phyloP scores from a whole-genome alignment of 2,329 filamentous ascomycete genomes.

The Sordariomycetes sp. region DNA sequence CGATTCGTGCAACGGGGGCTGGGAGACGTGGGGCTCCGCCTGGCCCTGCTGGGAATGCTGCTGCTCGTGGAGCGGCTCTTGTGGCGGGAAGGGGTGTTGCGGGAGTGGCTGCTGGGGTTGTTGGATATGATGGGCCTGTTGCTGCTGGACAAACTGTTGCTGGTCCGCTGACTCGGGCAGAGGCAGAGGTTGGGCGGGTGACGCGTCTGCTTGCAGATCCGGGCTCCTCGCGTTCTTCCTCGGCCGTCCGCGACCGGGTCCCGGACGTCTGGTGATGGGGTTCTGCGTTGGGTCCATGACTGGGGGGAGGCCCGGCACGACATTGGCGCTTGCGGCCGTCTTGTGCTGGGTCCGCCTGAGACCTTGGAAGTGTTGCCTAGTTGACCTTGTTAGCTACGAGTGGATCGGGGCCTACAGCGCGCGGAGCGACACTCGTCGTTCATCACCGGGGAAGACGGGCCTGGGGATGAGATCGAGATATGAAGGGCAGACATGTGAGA shows the following conservation, averaged over 20 bases:
- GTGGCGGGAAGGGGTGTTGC: conserved; percentile 2
- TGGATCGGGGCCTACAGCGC: not conserved
- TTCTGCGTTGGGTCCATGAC: conserved; percentile 41
- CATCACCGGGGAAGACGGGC: not conserved
- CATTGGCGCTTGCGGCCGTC: conserved; percentile 26
- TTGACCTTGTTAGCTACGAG: not conserved
- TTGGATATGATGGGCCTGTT: not conserved
- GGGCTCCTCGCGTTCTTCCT: conserved; percentile 25
- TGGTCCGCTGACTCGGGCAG: not conserved
- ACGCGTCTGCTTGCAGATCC: conserved; percentile 2
- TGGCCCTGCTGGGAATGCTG: conserved; percentile 1
- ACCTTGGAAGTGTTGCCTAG: conserved; percentile 51
- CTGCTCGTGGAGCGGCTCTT: not conserved
- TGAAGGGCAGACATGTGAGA: no score
- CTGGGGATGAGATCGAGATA: not conserved
- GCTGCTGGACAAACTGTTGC: not conserved
- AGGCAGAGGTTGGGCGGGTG: conserved; percentile 1
- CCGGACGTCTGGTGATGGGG: conserved; percentile 49
- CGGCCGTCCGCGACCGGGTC: conserved; percentile 44
- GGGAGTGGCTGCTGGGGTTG: conserved; percentile 5
- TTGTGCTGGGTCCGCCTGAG: conserved; percentile 45
- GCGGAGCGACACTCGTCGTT: not conserved
- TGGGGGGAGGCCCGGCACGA: conserved; percentile 15
- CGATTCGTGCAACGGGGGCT: conserved; percentile 3
- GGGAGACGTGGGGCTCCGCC: conserved; percentile 5